A percentile compares a stretch with the other conserved stretches of the same genome.
Evolutionary conservation across 139 green algal genomes (phyloP).

Genomic region (Chlorella sp.): DNA sequence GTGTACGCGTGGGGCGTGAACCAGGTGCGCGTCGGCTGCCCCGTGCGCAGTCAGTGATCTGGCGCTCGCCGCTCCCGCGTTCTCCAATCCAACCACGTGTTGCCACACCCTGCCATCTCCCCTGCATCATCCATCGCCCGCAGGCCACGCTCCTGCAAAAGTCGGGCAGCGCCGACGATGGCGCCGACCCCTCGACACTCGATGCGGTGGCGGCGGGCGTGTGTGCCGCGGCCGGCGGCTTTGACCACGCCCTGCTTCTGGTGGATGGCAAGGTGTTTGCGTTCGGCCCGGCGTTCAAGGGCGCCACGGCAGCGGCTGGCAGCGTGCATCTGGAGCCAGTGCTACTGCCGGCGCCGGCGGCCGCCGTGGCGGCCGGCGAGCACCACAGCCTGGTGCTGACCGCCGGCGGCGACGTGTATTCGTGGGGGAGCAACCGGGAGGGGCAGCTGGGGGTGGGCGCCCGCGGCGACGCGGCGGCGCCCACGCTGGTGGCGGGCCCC

Average conservation of each 20-base stretch:
- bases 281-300: slow-evolving; percentile 16
- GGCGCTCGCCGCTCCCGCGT: not conserved
- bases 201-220: slow-evolving; percentile 11
- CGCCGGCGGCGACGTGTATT: slow-evolving; percentile 74
- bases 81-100: no score
- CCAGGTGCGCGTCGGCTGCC: not conserved
- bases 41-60: not conserved
- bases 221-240: slow-evolving; percentile 15
- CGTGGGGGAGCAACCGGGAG: slow-evolving; percentile 72
- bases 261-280: slow-evolving; percentile 22
- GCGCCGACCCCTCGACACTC: slow-evolving; percentile 11
- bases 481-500: slow-evolving; percentile 19
- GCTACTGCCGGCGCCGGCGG: slow-evolving; percentile 36
- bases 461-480: not conserved
- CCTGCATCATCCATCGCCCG: not conserved
- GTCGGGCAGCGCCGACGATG: slow-evolving; percentile 5
- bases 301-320: not conserved
- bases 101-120: no score
- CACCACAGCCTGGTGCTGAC: slow-evolving; percentile 86
- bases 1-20: slow-evolving; percentile 73
- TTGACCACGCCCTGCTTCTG: slow-evolving; percentile 29
- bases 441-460: slow-evolving; percentile 31
- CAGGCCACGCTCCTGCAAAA: not conserved
- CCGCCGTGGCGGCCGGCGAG: slow-evolving; percentile 66
- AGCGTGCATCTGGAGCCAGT: slow-evolving; percentile 18